Percentiles rank a stretch among this genome's conserved stretches.
Evolutionary conservation across 176 grass and related monocot genomes (phyloP).

Genomic region (Chrysopogon serrulatus): DNA sequence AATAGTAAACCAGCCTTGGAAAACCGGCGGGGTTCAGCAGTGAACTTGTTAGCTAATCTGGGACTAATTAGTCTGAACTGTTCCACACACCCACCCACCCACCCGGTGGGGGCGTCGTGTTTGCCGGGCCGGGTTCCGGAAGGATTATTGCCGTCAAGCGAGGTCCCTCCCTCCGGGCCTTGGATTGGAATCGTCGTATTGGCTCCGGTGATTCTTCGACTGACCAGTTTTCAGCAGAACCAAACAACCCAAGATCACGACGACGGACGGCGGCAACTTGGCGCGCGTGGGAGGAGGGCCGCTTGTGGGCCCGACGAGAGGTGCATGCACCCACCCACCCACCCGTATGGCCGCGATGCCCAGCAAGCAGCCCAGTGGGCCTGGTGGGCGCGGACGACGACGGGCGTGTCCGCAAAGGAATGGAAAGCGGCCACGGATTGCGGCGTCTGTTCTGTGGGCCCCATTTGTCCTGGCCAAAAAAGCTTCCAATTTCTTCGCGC

Average conservation of each 20-base stretch:
- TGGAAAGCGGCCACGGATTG: background rate
- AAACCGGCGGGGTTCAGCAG: no score
- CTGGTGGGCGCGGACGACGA: background rate
- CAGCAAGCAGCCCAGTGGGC: conserved; percentile 22
- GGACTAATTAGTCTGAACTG: no score
- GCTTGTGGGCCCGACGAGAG: background rate
- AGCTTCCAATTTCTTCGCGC: background rate
- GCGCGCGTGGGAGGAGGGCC: background rate
- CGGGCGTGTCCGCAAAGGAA: background rate
- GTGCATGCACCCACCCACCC: conserved; percentile 18
- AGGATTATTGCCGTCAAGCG: no score
- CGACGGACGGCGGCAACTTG: background rate
- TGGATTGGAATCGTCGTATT: no score
- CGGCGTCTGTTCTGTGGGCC: background rate
- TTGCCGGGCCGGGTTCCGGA: no score
- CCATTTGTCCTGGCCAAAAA: background rate
- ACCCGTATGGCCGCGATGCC: background rate
- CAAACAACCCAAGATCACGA: background rate
- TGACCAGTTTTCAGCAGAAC: no score
- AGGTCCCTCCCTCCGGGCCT: no score
- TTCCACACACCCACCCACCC: no score
- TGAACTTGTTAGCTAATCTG: no score
- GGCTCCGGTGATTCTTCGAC: no score
- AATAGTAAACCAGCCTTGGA: no score
- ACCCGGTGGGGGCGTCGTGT: no score